A percentile compares a stretch with the other conserved stretches of the same genome.
phyloP scores from a whole-genome alignment of 805 yeast species.

The Barnettozyma californica region DNA sequence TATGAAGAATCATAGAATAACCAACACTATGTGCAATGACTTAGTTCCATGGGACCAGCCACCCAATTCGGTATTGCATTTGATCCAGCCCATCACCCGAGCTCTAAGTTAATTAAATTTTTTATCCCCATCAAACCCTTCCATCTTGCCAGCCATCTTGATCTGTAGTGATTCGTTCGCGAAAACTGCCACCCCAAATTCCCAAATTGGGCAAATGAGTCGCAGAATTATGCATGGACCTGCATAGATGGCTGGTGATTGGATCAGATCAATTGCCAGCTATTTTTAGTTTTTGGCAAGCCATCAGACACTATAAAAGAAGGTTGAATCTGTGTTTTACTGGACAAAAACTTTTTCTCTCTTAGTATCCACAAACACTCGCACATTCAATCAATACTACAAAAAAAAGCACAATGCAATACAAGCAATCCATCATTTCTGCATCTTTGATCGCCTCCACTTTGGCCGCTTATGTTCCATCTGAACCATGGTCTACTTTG shows the following conservation, averaged over 20 bases:
- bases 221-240: not conserved
- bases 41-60: not conserved
- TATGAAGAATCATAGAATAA: too few species aligned
- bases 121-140: too few species aligned
- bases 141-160: not conserved
- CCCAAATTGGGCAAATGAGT: not conserved
- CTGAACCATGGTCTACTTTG: constrained; percentile 43
- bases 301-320: not conserved
- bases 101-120: too few species aligned
- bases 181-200: not conserved
- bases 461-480: constrained; percentile 60
- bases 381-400: not conserved
- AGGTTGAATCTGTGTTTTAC: not conserved
- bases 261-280: not conserved
- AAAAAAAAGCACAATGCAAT: constrained; percentile 37
- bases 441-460: constrained; percentile 43
- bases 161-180: not conserved
- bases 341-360: too few species aligned
- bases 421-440: constrained; percentile 36
- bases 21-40: too few species aligned
- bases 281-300: not conserved
- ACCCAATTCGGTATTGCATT: not conserved
- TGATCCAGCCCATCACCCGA: not conserved
- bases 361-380: too few species aligned
- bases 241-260: not conserved